Percentiles rank a stretch among this genome's conserved stretches.
phyloP scores from a whole-genome alignment of 1,284 basidiomycete species.

The Tilletiopsis washingtonensis region DNA sequence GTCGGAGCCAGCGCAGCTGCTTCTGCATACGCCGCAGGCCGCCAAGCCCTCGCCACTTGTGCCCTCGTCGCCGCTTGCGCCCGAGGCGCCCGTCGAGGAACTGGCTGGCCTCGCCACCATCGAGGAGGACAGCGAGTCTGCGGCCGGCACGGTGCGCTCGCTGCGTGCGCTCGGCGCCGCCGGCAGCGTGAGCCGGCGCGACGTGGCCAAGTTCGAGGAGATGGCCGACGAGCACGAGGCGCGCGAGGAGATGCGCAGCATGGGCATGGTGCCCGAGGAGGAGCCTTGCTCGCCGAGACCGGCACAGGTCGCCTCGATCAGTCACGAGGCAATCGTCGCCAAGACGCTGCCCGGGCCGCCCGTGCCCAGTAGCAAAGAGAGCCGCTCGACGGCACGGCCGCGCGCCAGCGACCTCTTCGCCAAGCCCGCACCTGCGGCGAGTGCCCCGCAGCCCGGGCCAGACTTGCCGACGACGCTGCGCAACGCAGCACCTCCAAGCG shows the following conservation, averaged over 20 bases:
- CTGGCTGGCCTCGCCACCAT: slow-evolving; percentile 26
- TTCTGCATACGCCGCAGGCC: not conserved
- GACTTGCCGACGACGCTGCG: slow-evolving; percentile 1
- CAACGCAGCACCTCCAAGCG: slow-evolving; percentile 1
- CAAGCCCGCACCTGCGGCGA: not conserved
- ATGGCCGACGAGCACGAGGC: slow-evolving; percentile 27
- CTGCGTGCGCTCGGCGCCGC: slow-evolving; percentile 6
- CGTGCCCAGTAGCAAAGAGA: slow-evolving; percentile 1
- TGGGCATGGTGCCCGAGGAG: slow-evolving; percentile 29
- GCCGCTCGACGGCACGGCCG: slow-evolving; percentile 4
- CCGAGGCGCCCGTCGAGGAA: not conserved
- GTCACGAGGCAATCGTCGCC: slow-evolving; percentile 1
- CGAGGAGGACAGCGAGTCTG: slow-evolving; percentile 32
- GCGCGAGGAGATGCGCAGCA: slow-evolving; percentile 16
- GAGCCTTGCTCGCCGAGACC: slow-evolving; percentile 11
- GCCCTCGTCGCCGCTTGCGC: not conserved
- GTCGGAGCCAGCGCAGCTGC: too few relatives aligned
- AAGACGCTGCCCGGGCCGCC: slow-evolving; percentile 9
- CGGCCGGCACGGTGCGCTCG: slow-evolving; percentile 22
- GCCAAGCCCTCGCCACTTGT: not conserved
- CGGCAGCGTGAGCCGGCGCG: slow-evolving; percentile 24
- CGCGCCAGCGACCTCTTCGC: slow-evolving; percentile 29
- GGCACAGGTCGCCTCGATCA: not conserved
- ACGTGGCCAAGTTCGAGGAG: slow-evolving; percentile 29
- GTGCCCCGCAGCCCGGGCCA: too few relatives aligned